phyloP scores from a whole-genome alignment of 352 stramenopile species.

The Phytophthora pisi region DNA sequence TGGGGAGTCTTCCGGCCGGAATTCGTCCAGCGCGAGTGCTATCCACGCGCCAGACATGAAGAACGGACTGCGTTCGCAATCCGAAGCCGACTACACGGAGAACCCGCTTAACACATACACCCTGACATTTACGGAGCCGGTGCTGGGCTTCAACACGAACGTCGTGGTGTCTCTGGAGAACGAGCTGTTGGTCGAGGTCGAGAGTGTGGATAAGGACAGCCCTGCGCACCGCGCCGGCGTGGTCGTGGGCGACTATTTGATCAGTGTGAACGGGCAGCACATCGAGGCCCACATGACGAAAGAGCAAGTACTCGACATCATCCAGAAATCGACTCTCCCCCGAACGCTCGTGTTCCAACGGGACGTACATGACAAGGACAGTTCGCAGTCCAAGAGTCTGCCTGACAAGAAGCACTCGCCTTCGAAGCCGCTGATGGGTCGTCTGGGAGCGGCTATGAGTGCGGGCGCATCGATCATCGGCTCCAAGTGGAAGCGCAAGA shows the following conservation, averaged over 20 bases:
- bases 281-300: constrained; percentile 72
- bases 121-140: constrained; percentile 65
- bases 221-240: constrained; percentile 61
- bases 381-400: constrained; percentile 39
- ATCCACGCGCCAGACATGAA: constrained; percentile 20
- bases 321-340: constrained; percentile 50
- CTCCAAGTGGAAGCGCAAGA: constrained; percentile 71
- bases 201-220: constrained; percentile 57
- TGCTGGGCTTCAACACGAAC: constrained; percentile 62
- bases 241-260: constrained; percentile 56
- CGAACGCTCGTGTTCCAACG: constrained; percentile 70
- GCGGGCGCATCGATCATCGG: constrained; percentile 67
- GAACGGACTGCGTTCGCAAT: constrained; percentile 40
- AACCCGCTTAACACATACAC: constrained; percentile 54
- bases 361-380: constrained; percentile 40
- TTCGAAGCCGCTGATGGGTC: constrained; percentile 47
- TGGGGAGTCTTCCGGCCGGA: constrained; percentile 39
- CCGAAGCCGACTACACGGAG: constrained; percentile 35
- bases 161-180: constrained; percentile 57
- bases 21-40: constrained; percentile 46
- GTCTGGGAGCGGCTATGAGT: constrained; percentile 68
- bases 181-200: constrained; percentile 61
- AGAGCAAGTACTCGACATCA: constrained; percentile 65
- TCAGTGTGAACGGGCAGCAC: constrained; percentile 65
- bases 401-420: constrained; percentile 48